Base-by-base conservation (phyloP, 2,329 filamentous ascomycete species). In the Fusarium sp. region DNA sequence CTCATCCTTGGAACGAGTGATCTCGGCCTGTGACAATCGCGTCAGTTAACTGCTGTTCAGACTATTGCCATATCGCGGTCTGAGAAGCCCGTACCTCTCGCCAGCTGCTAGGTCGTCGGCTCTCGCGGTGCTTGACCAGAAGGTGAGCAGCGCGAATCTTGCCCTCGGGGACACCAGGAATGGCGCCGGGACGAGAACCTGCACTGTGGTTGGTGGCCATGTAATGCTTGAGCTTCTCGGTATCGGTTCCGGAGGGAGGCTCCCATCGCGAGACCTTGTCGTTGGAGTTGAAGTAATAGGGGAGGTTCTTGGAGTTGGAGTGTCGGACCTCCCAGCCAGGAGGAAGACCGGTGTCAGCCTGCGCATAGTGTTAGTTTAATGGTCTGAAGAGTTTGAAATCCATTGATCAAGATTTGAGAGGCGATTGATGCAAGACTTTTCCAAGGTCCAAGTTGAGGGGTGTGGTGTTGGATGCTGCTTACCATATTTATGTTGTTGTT, bases 301-400 rank as follows among this genome's bases (percentile, higher is more conserved):
- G 95, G 32, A 98, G 89, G 79, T 96, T 96, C 82, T 97, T 98
- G 78, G 92, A 96, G 82, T 97, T 96, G 77, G 92, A 97, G 80
- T 96, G 92, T 76, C 95, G 92, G 73, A 99, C 92, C 80, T 98
- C 95, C 93, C 94, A 97, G 76, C 88, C 87, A 45, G 87, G 77
- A 61, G 93, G 93, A 63, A 97, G 87, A 75, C 94, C 94, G 68
- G 89, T 88, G 53, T 93, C 90, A 72, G 84, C 79, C 87, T 90
- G 68, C 11, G 46, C 27, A 25, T 6, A 23, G 19, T 23, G 49
- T 66, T 52, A 67, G 61, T 35, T 23, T 10, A 9, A 17, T 43
- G 32, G 5, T 38, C n/a, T 31, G 52, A n/a, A 35, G 17, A 19
- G 23, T 19, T 31, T 27, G 17, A 21, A 17, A 19, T 9, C 6